These are phyloP conservation scores for Trichopus zeylanicus DNA, from an alignment of 116 monocot species.

Conservation along the genomic window DNA sequence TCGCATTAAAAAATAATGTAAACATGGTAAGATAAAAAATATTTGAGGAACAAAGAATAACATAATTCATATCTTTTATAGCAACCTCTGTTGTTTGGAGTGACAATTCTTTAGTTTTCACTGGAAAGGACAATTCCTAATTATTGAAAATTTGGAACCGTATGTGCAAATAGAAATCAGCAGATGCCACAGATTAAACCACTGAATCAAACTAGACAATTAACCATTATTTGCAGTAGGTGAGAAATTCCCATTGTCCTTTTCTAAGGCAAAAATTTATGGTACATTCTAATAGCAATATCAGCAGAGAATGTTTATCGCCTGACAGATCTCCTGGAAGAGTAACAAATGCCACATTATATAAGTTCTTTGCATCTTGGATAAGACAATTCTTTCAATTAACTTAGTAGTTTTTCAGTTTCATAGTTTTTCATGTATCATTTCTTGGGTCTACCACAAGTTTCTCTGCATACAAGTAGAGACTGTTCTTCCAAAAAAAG, in stretches of 20 bases:
- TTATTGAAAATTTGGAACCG: background rate
- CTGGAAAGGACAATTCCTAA: background rate
- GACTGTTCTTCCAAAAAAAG: background rate
- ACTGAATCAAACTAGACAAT: too few species aligned
- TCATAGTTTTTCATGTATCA: background rate
- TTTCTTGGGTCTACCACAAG: background rate
- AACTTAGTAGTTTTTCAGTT: background rate
- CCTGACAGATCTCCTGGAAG: background rate
- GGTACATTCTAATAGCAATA: too few species aligned
- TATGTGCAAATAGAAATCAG: too few species aligned
- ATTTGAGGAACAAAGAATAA: background rate
- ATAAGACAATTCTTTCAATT: background rate
- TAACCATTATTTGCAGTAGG: too few species aligned
- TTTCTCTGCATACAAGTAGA: background rate
- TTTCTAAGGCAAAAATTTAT: too few species aligned
- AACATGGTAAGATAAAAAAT: background rate
- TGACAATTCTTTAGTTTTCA: background rate
- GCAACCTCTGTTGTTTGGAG: background rate
- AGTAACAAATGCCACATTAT: background rate
- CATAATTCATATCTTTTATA: background rate
- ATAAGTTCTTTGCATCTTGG: background rate
- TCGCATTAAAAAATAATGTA: too few species aligned
- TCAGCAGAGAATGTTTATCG: too few species aligned
- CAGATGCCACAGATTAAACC: too few species aligned
- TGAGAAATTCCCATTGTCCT: too few species aligned